Evolutionary conservation across 306 rosid genomes (phyloP).

Genomic region (Gynostemma pentaphyllum): DNA sequence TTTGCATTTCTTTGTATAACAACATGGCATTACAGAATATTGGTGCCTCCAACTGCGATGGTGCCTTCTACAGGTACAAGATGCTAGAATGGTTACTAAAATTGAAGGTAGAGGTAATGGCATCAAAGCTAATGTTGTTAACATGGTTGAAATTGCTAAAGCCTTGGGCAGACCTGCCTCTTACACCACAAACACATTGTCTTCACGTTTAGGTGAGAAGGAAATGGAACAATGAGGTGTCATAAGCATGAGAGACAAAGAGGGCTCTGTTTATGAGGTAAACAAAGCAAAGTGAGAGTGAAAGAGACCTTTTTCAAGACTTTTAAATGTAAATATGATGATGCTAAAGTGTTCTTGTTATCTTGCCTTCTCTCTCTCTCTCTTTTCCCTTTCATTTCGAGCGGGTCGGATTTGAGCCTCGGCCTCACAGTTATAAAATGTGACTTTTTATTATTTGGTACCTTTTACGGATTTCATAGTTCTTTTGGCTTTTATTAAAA

Average conservation of each 20-base stretch:
- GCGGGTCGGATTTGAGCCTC: too few species aligned
- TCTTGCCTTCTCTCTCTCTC: neutral
- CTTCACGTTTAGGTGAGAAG: neutral
- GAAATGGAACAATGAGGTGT: neutral
- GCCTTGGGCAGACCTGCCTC: conserved; percentile 77
- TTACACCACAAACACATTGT: conserved; percentile 39
- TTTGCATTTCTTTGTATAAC: neutral
- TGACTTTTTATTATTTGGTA: too few species aligned
- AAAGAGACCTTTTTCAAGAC: neutral
- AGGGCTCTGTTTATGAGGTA: neutral
- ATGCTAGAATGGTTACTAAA: conserved; percentile 81
- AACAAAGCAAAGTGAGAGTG: neutral
- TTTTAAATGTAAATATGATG: neutral
- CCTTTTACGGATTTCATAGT: too few species aligned
- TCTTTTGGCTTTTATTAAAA: too few species aligned
- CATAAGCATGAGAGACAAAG: neutral
- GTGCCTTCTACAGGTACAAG: conserved; percentile 85
- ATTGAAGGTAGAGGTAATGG: conserved; percentile 85
- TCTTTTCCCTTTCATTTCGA: neutral
- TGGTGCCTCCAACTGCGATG: conserved; percentile 72
- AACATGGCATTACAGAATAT: conserved; percentile 69
- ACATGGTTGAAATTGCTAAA: conserved; percentile 80
- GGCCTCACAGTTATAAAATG: too few species aligned
- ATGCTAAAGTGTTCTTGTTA: neutral
- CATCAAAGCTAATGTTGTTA: conserved; percentile 67